phyloP scores from a whole-genome alignment of 2,329 filamentous ascomycete genomes.

The Trichoderma sp. region DNA sequence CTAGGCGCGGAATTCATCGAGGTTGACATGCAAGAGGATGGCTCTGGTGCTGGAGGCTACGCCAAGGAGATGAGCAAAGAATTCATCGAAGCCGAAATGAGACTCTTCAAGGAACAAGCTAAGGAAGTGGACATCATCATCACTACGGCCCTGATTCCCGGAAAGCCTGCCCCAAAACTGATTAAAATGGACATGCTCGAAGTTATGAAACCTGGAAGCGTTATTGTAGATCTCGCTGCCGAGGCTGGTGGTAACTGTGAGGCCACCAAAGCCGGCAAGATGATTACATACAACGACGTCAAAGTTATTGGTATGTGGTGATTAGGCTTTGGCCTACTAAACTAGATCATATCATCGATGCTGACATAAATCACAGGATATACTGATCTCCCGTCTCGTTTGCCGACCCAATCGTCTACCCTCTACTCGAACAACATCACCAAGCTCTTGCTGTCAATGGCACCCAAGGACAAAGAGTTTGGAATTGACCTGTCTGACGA shows the following conservation, averaged over 20 bases:
- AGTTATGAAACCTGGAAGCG: conserved; percentile 86
- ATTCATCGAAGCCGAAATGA: conserved; percentile 91
- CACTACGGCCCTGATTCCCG: conserved; percentile 88
- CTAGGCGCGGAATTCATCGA: conserved; percentile 88
- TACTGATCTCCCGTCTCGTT: conserved; percentile 80
- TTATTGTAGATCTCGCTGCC: conserved; percentile 83
- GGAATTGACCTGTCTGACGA: conserved; percentile 80
- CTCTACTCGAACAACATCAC: conserved; percentile 93
- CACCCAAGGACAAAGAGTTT: conserved; percentile 73
- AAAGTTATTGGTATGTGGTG: conserved; percentile 70
- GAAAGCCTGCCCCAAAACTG: conserved; percentile 76
- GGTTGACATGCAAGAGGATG: conserved; percentile 81
- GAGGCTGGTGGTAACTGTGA: conserved; percentile 89
- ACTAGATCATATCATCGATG: background rate
- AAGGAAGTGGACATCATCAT: conserved; percentile 89
- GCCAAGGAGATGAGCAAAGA: conserved; percentile 94
- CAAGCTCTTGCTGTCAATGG: conserved; percentile 81
- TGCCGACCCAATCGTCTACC: conserved; percentile 86
- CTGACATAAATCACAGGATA: conserved; percentile 52
- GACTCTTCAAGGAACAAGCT: conserved; percentile 83
- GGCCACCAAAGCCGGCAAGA: conserved; percentile 70
- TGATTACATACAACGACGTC: conserved; percentile 71
- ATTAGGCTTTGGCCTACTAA: background rate
- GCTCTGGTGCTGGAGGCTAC: conserved; percentile 80
- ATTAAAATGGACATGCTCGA: conserved; percentile 78